Base-by-base conservation (phyloP, 345 rosid species). In the Bruguiera sexangula region DNA sequence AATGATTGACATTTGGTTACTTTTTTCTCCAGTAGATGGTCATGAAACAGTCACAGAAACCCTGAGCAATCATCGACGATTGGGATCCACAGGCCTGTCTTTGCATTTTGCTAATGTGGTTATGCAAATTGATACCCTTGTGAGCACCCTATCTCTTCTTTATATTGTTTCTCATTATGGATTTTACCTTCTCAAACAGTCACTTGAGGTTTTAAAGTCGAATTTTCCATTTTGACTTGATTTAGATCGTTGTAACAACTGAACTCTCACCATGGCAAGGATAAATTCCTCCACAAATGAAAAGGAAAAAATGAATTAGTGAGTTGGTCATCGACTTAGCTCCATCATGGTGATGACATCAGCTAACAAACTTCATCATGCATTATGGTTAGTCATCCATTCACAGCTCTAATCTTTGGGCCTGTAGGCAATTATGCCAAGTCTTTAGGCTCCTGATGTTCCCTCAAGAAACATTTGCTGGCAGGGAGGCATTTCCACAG, bases 1-100 rank as follows among this genome's bases (percentile, higher is more conserved):
- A 55, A 8, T 21, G 59, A 55, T 55, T 55, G 26, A 55, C 48
- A 21, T 39, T 15, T 18, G 20, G 51, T 36, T 9, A 43, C 37
- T 13, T 27, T 16, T 31, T 8, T 2, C 32, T 67, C 19, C 21
- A 11, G 59, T 67, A 84, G 80, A 72, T 72, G 54, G 19, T 62
- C 31, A 65, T 20, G 30, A n/a, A 50, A 6, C 22, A 52, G 22
- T 53, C n/a, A 30, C 72, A 57, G 71, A 16, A 62, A 29, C 57
- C 6, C 9, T 7, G 37, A 63, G 68, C 63, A 67, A 68, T 70
- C 78, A 72, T 69, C 77, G 66, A 74, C 83, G 81, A 82, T 64
- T 93, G 75, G 98, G 98, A 73, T 80, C 87, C 71, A 86, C 89
- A 63, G 96, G 95, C 62, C 97, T 91, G 74, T 91, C 95, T 13